Conservation (phyloP, 306 rosid species). For the Prunus dulcis region DNA sequence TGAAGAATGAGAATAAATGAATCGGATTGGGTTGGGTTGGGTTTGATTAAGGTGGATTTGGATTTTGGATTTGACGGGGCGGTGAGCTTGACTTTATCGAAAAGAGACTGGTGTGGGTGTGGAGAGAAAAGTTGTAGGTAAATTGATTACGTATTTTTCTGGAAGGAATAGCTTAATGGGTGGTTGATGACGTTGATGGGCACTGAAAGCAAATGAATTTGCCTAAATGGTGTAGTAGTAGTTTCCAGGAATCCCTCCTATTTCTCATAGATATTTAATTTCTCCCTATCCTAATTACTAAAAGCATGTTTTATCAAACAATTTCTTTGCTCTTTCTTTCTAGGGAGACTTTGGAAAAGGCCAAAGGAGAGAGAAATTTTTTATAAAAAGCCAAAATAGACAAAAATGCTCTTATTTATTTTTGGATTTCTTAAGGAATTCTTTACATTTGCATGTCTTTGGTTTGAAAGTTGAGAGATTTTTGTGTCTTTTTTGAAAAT, state of each 20-base stretch:
- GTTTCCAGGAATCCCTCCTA: neutral
- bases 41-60: neutral
- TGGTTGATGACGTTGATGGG: neutral
- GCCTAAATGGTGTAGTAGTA: neutral
- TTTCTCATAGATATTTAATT: too few relatives aligned
- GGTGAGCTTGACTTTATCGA: slow-evolving; percentile 5
- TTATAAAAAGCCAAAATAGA: too few relatives aligned
- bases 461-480: too few relatives aligned
- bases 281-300: too few relatives aligned
- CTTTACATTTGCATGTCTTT: too few relatives aligned
- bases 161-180: neutral
- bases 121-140: slow-evolving; percentile 13
- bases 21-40: neutral
- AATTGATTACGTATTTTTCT: slow-evolving; percentile 24
- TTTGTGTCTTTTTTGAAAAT: too few relatives aligned
- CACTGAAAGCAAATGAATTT: neutral
- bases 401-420: too few relatives aligned
- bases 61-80: slow-evolving; percentile 6
- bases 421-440: too few relatives aligned
- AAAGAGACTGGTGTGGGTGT: neutral
- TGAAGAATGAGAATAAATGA: neutral
- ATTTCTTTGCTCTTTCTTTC: too few relatives aligned
- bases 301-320: too few relatives aligned
- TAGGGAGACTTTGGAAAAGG: too few relatives aligned
- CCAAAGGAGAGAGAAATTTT: too few relatives aligned